Evolutionary conservation across 805 yeast genomes (phyloP), one percentile per base, ranked within the genome.

Genomic region (Candida incommunis): DNA sequence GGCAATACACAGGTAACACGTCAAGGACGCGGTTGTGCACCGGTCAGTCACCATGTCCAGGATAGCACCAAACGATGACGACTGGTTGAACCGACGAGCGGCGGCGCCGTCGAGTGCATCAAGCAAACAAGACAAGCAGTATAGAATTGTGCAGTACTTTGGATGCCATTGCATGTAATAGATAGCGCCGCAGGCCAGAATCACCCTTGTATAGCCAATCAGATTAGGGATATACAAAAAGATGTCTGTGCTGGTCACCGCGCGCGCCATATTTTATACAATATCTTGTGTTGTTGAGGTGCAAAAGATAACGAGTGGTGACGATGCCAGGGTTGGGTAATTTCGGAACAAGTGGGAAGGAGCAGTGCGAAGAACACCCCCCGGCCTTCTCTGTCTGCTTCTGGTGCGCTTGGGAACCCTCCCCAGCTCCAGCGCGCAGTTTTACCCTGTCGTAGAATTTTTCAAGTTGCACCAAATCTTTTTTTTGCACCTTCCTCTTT

Each of bases 1-100:
- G 41, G 82, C 68, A 29, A 83, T 78, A 52, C 92, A 76, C 47
- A 92, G 69, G 62, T 75, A 92, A 61, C 94, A 87, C 53, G 92
- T 78, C 56, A 92, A 72, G n/a, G 95, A 82, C 13, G 94, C 76
- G 0, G 99, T 92, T 13, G 98, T 88, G 61, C 96, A 92, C 59
- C 99, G 74, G 62, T 92, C 99, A 18, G 98, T 90, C 25, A 92
- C 96, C 99, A 92, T 92, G 64, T 92, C 99, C 54, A 92, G 72
- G 20, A 94, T 95, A 18, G 98, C 97, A 29, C 99, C 99, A 53
- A 86, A 85, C 53, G 76, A 74, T 25, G 96, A 84, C 15, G 95
- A 81, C 63, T 92, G 99, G 60, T 83, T 76, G 61, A 71, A 85
- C 56, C 73, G 74, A 51, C 99, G 74, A 3, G 99, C 99, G 46